Evolutionary conservation across 1,284 basidiomycete species (phyloP).

Genomic region (Pseudozyma pruni): DNA sequence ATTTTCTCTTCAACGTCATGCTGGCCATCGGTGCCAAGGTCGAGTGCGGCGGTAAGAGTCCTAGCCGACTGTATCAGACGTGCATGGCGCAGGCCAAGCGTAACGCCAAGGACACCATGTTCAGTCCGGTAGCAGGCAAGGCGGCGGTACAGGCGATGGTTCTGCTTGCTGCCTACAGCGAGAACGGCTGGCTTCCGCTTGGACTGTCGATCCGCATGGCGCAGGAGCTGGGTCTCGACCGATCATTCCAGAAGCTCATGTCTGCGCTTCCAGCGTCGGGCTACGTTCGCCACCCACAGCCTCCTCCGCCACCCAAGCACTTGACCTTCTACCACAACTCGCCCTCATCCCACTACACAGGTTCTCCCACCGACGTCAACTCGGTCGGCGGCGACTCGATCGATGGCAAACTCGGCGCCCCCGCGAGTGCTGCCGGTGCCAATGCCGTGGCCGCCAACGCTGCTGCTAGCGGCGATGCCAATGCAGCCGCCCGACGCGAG

Average conservation of each 20-base stretch:
- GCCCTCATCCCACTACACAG: conserved; percentile 73
- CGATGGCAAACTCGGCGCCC: conserved; percentile 20
- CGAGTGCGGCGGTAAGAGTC: conserved; percentile 84
- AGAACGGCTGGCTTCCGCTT: conserved; percentile 90
- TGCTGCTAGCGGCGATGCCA: conserved; percentile 13
- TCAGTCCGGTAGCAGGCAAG: conserved; percentile 89
- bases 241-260: conserved; percentile 86
- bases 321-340: conserved; percentile 49
- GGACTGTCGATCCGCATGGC: conserved; percentile 95
- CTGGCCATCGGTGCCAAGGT: conserved; percentile 90
- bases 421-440: conserved; percentile 11
- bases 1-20: conserved; percentile 91
- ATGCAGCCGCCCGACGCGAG: conserved; percentile 22
- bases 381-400: conserved; percentile 24
- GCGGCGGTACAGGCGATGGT: conserved; percentile 95
- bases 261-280: conserved; percentile 16
- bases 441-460: conserved; percentile 25
- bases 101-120: conserved; percentile 88
- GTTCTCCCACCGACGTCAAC: conserved; percentile 33
- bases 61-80: conserved; percentile 84
- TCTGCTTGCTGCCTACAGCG: conserved; percentile 88
- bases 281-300: conserved; percentile 25
- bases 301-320: conserved; percentile 22
- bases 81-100: conserved; percentile 92
- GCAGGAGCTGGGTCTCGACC: conserved; percentile 87